phyloP scores from a whole-genome alignment of 2,329 filamentous ascomycete species.

The Alternaria brassicicola region DNA sequence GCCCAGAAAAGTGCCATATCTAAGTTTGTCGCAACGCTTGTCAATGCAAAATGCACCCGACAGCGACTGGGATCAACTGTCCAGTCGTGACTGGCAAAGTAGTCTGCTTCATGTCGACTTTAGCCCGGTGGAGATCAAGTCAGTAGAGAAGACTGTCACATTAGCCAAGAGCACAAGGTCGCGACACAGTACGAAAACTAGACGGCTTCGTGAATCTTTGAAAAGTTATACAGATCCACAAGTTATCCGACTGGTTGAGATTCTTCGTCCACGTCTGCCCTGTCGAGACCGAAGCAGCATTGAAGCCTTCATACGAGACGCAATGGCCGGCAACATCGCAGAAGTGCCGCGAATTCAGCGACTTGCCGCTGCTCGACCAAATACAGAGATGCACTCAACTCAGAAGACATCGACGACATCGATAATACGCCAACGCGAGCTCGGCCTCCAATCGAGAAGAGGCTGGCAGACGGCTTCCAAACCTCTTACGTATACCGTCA shows the following conservation, averaged over 20 bases:
- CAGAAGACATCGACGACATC: constrained; percentile 26
- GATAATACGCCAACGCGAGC: constrained; percentile 42
- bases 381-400: constrained; percentile 19
- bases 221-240: constrained; percentile 30
- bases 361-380: constrained; percentile 29
- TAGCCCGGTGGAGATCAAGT: constrained; percentile 30
- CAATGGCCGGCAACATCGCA: constrained; percentile 25
- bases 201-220: constrained; percentile 32
- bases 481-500: constrained; percentile 30
- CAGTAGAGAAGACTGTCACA: constrained; percentile 25
- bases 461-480: constrained; percentile 34
- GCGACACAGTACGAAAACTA: constrained; percentile 22
- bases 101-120: constrained; percentile 45
- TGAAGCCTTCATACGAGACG: constrained; percentile 41
- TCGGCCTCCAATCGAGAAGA: constrained; percentile 36
- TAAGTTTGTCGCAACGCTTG: constrained; percentile 30
- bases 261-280: constrained; percentile 21
- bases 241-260: constrained; percentile 24
- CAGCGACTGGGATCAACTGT: constrained; percentile 34
- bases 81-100: constrained; percentile 38
- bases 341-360: constrained; percentile 34
- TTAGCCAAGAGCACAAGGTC: constrained; percentile 10
- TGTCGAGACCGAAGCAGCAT: constrained; percentile 32
- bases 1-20: constrained; percentile 31
- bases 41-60: constrained; percentile 17